Conservation (phyloP, 1,139 yeast species). For the Hansenula sp. region DNA sequence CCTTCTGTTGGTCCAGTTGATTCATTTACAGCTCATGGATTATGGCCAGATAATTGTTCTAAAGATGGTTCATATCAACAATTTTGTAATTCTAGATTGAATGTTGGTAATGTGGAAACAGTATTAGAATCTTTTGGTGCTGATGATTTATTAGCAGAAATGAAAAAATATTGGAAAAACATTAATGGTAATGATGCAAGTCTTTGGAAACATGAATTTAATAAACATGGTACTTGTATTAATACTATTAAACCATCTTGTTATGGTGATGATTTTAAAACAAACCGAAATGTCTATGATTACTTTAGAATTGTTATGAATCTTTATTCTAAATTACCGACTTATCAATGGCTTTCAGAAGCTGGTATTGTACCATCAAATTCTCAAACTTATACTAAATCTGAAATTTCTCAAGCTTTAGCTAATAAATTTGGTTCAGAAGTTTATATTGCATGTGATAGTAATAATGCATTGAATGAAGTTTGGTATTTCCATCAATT, state of each 20-base stretch:
- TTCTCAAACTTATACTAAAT: constrained; percentile 55
- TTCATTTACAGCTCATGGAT: constrained; percentile 78
- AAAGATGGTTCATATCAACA: constrained; percentile 62
- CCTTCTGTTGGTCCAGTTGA: constrained; percentile 81
- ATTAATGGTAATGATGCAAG: constrained; percentile 68
- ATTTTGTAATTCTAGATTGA: constrained; percentile 67
- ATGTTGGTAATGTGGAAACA: constrained; percentile 48
- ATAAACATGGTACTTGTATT: constrained; percentile 87
- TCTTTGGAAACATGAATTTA: constrained; percentile 91
- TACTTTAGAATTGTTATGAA: constrained; percentile 65
- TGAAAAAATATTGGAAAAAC: constrained; percentile 73
- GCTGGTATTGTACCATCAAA: constrained; percentile 70
- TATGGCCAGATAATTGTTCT: constrained; percentile 77
- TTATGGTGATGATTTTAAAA: constrained; percentile 27
- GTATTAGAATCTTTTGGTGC: constrained; percentile 48
- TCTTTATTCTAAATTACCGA: constrained; percentile 62
- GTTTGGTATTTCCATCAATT: constrained; percentile 88
- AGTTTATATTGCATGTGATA: constrained; percentile 72
- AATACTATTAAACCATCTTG: constrained; percentile 67
- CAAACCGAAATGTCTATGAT: constrained; percentile 66
- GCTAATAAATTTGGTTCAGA: constrained; percentile 51
- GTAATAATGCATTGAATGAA: constrained; percentile 66
- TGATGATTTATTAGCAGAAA: constrained; percentile 46
- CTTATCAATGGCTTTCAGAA: constrained; percentile 58
- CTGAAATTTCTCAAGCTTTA: constrained; percentile 64